Percentiles rank a stretch among this genome's conserved stretches.
phyloP scores from a whole-genome alignment of 345 rosid genomes.

The Camelina laxa region DNA sequence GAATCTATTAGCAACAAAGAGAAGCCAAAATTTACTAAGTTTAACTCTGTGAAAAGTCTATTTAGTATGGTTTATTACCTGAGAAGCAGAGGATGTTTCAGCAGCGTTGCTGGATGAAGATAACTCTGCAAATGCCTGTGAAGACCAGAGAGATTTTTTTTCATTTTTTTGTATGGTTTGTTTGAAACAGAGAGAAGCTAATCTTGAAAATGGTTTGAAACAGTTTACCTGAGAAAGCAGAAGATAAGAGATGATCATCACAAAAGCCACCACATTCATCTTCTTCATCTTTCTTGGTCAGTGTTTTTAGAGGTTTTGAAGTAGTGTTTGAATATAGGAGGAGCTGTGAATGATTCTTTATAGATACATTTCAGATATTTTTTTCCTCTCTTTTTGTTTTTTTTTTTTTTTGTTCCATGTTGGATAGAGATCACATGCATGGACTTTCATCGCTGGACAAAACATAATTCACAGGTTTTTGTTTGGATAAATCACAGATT shows the following conservation, averaged over 20 bases:
- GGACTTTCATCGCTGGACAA: conserved; percentile 36
- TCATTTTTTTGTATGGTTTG: neutral
- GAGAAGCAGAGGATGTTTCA: conserved; percentile 37
- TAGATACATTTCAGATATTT: conserved; percentile 26
- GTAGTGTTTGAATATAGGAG: conserved; percentile 21
- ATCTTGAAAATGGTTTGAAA: conserved; percentile 15
- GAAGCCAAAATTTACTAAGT: neutral
- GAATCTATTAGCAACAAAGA: conserved; percentile 31
- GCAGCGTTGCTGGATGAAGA: conserved; percentile 29
- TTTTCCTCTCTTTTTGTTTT: neutral
- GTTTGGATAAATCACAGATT: conserved; percentile 35
- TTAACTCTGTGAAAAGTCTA: neutral
- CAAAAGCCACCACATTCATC: conserved; percentile 28
- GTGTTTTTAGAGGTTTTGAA: conserved; percentile 16
- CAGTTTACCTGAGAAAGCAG: conserved; percentile 36
- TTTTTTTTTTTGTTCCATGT: neutral
- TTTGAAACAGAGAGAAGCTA: conserved; percentile 3
- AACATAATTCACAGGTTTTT: conserved; percentile 32
- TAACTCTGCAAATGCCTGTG: conserved; percentile 37
- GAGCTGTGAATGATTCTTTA: conserved; percentile 29
- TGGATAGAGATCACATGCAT: conserved; percentile 47
- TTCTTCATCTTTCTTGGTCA: conserved; percentile 29
- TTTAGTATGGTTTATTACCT: conserved; percentile 28
- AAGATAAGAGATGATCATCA: conserved; percentile 39
- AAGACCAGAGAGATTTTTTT: neutral